Conservation (phyloP, 2,329 filamentous ascomycete species). For the Alternaria consortialis region DNA sequence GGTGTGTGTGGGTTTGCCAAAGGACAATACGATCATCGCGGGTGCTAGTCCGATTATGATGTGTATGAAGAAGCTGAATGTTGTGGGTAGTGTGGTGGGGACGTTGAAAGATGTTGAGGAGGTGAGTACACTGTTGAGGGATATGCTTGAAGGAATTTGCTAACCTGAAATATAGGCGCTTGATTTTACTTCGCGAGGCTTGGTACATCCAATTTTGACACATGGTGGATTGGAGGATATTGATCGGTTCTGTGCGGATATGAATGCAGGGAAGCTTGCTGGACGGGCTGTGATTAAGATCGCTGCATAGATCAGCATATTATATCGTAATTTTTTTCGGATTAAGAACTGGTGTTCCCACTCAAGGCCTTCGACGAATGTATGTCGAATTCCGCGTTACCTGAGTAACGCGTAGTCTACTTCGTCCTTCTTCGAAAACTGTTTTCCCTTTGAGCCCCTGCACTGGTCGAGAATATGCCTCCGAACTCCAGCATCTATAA, state of each 20-base stretch:
- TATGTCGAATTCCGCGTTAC: too few relatives aligned
- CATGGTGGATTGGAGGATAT: conserved; percentile 53
- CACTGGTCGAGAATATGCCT: too few relatives aligned
- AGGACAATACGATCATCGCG: conserved; percentile 28
- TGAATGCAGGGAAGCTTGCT: conserved; percentile 52
- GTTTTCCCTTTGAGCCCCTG: too few relatives aligned
- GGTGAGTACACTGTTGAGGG: neutral
- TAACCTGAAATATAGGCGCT: conserved; percentile 40
- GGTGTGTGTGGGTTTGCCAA: conserved; percentile 42
- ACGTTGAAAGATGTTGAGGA: conserved; percentile 57
- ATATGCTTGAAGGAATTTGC: neutral
- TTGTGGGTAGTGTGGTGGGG: conserved; percentile 55
- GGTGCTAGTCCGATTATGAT: conserved; percentile 48
- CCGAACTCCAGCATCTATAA: too few relatives aligned
- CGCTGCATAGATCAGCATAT: conserved; percentile 13
- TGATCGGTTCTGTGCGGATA: conserved; percentile 51
- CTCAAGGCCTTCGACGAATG: too few relatives aligned
- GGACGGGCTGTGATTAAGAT: conserved; percentile 56
- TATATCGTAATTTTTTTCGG: too few relatives aligned
- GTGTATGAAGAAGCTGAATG: conserved; percentile 53
- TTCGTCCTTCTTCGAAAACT: too few relatives aligned
- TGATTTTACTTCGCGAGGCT: conserved; percentile 55
- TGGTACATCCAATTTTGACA: conserved; percentile 53
- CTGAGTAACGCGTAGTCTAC: too few relatives aligned
- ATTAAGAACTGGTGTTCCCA: too few relatives aligned